phyloP scores from a whole-genome alignment of 371 early-diverging fungal species.

The Mucor piriformis region DNA sequence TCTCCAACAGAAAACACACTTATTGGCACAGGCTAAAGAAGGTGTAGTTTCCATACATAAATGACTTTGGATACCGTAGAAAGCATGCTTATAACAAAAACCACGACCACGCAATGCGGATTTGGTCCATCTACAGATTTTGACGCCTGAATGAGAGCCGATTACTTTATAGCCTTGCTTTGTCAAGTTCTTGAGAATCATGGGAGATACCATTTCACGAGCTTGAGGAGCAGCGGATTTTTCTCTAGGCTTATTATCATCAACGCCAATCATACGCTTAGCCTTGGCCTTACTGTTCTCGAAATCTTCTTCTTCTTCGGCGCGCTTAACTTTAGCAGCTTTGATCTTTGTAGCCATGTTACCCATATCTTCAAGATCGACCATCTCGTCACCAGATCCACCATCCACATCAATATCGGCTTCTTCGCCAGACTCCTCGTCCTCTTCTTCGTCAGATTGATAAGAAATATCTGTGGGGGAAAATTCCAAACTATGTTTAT shows the following conservation, averaged over 20 bases:
- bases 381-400: conserved; percentile 60
- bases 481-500: conserved; percentile 43
- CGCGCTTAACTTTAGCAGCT: conserved; percentile 57
- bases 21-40: conserved; percentile 81
- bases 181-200: conserved; percentile 71
- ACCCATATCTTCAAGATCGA: conserved; percentile 82
- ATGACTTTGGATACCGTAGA: conserved; percentile 72
- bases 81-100: conserved; percentile 81
- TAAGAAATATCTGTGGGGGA: conserved; percentile 55
- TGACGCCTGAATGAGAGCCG: conserved; percentile 80
- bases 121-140: conserved; percentile 86
- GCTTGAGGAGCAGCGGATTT: conserved; percentile 39
- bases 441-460: conserved; percentile 59
- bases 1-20: conserved; percentile 85
- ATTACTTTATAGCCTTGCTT: conserved; percentile 85
- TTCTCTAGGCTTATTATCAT: conserved; percentile 9
- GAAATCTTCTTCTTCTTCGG: conserved; percentile 60
- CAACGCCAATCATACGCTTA: conserved; percentile 45
- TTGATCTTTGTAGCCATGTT: conserved; percentile 63
- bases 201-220: conserved; percentile 80
- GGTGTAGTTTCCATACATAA: conserved; percentile 76
- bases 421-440: conserved; percentile 31
- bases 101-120: conserved; percentile 77
- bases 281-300: conserved; percentile 53
- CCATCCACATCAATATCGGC: conserved; percentile 35